phyloP scores from a whole-genome alignment of 129 eudicot species.

The Tagetes erecta region DNA sequence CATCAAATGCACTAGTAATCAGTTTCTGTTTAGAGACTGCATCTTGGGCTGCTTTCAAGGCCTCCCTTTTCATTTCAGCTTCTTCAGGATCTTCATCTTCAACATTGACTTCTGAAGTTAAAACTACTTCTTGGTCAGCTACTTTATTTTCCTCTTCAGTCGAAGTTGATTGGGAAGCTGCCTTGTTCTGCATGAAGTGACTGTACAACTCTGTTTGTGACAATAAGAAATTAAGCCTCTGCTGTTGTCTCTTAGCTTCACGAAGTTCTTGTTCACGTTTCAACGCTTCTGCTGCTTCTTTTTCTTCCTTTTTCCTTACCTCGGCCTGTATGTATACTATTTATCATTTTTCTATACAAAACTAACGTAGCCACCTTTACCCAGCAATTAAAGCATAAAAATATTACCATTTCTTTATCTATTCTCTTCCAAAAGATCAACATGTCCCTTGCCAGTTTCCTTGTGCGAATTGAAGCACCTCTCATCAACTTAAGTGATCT shows the following conservation, averaged over 20 bases:
- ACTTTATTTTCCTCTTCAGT: constrained; percentile 41
- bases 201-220: constrained; percentile 96
- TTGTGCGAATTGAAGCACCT: constrained; percentile 83
- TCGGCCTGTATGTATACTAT: constrained; percentile 59
- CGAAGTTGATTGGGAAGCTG: constrained; percentile 49
- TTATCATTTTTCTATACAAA: neutral
- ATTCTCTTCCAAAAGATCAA: constrained; percentile 90
- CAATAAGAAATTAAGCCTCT: constrained; percentile 80
- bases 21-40: constrained; percentile 90
- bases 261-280: constrained; percentile 95
- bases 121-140: constrained; percentile 41
- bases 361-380: neutral
- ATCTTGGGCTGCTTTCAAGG: constrained; percentile 95
- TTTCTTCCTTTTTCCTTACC: constrained; percentile 91
- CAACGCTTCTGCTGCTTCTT: constrained; percentile 97
- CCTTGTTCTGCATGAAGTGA: constrained; percentile 95
- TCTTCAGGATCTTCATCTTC: constrained; percentile 83
- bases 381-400: constrained; percentile 6
- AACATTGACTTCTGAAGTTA: constrained; percentile 40
- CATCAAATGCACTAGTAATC: constrained; percentile 86
- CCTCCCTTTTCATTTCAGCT: constrained; percentile 80
- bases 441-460: constrained; percentile 95
- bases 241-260: constrained; percentile 92
- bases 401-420: constrained; percentile 94
- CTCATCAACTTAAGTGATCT: constrained; percentile 95